These are phyloP conservation scores for Colletotrichum tamarilloi DNA, from an alignment of 2,329 filamentous ascomycete species.

Conservation along the genomic window DNA sequence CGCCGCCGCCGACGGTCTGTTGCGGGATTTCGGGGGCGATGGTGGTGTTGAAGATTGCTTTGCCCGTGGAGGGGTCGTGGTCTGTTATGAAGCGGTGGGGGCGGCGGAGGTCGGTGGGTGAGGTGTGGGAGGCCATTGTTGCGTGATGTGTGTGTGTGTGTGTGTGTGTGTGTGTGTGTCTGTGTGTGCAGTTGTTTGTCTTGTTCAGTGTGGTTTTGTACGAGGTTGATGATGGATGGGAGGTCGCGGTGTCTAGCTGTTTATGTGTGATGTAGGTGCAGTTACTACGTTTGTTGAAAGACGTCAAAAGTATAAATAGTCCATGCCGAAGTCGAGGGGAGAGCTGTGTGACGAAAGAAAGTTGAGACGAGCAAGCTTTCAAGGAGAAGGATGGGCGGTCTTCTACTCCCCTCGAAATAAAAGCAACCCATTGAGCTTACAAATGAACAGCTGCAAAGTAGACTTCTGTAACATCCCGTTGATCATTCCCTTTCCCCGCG, in stretches of 20 bases:
- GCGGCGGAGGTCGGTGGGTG: slow-evolving; percentile 25
- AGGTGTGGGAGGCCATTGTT: slow-evolving; percentile 9
- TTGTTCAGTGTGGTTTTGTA: background rate
- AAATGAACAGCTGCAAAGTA: background rate
- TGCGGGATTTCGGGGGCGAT: slow-evolving; percentile 39
- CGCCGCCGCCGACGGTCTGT: slow-evolving; percentile 35
- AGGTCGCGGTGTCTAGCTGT: too few relatives aligned
- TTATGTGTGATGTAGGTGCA: background rate
- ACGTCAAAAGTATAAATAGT: background rate
- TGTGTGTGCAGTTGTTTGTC: background rate
- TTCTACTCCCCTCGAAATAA: slow-evolving; percentile 3
- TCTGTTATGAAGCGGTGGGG: slow-evolving; percentile 46
- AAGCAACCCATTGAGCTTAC: background rate
- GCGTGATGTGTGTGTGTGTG: too few relatives aligned
- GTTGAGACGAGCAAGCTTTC: background rate
- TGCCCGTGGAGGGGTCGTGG: slow-evolving; percentile 44
- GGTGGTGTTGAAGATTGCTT: slow-evolving; percentile 47
- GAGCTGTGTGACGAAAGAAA: background rate
- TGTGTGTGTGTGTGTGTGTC: too few relatives aligned
- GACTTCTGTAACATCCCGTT: background rate
- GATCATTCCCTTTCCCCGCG: background rate
- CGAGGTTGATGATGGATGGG: too few relatives aligned
- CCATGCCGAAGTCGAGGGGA: background rate
- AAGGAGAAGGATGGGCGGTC: background rate
- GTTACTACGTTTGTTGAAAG: background rate